phyloP scores from a whole-genome alignment of 345 rosid genomes.

The Rhodomyrtus tomentosa region DNA sequence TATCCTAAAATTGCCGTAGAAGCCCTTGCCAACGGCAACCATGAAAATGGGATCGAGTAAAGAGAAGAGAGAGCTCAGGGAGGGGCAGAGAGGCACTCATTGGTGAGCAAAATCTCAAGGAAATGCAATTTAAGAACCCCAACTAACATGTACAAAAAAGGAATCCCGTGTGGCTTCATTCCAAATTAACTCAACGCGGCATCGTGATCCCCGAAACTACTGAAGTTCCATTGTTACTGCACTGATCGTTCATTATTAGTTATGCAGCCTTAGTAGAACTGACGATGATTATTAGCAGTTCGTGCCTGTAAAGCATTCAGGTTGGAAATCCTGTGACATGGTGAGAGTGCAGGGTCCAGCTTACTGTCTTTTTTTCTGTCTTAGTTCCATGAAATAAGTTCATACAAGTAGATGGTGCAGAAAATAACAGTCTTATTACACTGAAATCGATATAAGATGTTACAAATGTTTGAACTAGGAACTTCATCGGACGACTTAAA shows the following conservation, averaged over 20 bases:
- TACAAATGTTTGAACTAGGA: not conserved
- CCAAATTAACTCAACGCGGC: too few relatives aligned
- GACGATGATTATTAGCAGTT: not conserved
- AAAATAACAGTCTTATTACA: not conserved
- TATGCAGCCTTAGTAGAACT: not conserved
- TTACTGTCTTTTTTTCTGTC: not conserved
- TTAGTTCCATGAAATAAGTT: not conserved
- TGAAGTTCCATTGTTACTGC: not conserved
- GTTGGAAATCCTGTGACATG: not conserved
- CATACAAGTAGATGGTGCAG: not conserved
- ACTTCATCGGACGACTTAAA: not conserved
- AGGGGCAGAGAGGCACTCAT: too few relatives aligned
- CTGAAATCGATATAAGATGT: not conserved
- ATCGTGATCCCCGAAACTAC: not conserved
- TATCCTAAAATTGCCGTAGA: too few relatives aligned
- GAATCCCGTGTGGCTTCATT: not conserved
- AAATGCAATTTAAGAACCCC: not conserved
- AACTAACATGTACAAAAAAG: not conserved
- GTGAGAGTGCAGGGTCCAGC: not conserved
- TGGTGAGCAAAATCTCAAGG: not conserved
- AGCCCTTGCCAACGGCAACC: too few relatives aligned
- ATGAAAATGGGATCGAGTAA: too few relatives aligned
- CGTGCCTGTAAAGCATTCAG: not conserved
- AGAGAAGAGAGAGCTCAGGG: too few relatives aligned
- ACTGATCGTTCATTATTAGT: not conserved